Evolutionary conservation across 257 asterid species (phyloP), one percentile per base, ranked within the genome.

Genomic region (Scutellaria barbata): DNA sequence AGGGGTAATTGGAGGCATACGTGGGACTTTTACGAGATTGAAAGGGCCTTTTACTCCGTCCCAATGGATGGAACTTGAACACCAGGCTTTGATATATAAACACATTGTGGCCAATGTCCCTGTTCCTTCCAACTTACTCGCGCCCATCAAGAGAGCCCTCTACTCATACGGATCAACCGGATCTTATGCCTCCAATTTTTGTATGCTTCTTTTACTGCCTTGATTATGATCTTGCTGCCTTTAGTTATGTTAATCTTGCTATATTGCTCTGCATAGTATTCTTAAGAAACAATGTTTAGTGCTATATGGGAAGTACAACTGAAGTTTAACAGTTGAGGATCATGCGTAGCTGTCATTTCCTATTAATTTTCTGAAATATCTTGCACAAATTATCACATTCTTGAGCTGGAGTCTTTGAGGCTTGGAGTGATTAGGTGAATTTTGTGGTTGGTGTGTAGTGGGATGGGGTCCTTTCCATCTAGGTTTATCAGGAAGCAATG

Each of bases 51-150:
- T 94, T 67, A 89, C 95, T 67, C 96, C 96, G 10, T 89, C 96
- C 5, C 99, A 94, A 59, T 88, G 96, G 96, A 86, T 85, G 96
- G 99, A 94, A 77, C 77, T 91, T 35, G 98, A 94, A 69, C 95
- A 89, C 70, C 99, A 94, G 79, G 99, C 96, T 59, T 69, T 89
- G 88, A 88, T 92, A 80, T 91, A 91, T 72, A 91, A 91, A 69
- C 93, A 91, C 83, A 66, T 94, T 39, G 77, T 87, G 66, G 88
- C 97, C 11, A 89, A 88, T 77, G 88, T 94, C 58, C 95, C 98
- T 22, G 85, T 94, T 58, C 99, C 99, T 40, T 76, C 91, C 22
- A 80, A 84, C 82, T 79, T 94, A 80, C 96, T 91, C 13, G 66
- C 79, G 62, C 93, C 96, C 61, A 82, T 94, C 72, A 86, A 66